These are phyloP conservation scores for Mesembryanthemum crystallinum DNA, from an alignment of 148 eudicot genomes.

Conservation along the genomic window DNA sequence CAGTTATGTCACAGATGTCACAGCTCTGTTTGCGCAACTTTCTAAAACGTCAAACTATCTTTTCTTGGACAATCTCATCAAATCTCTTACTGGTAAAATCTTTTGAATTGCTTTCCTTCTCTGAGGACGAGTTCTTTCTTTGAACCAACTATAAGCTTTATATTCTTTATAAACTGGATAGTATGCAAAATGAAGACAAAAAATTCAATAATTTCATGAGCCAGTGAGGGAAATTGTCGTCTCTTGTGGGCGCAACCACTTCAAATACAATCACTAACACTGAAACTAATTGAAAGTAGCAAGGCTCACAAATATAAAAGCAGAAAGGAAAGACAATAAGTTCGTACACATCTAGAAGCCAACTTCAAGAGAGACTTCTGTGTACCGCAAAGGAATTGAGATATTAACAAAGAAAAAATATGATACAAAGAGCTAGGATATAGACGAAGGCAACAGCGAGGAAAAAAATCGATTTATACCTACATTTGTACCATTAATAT, in stretches of 20 bases:
- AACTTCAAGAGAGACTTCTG: neutral
- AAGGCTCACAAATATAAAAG: neutral
- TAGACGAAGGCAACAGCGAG: neutral
- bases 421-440: neutral
- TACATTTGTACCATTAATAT: neutral
- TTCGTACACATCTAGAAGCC: neutral
- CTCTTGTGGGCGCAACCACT: neutral
- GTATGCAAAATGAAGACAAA: conserved; percentile 40
- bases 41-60: conserved; percentile 56
- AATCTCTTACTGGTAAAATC: conserved; percentile 43
- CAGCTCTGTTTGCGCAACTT: conserved; percentile 54
- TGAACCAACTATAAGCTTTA: conserved; percentile 81
- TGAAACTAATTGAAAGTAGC: neutral
- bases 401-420: neutral
- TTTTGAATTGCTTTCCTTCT: conserved; percentile 47
- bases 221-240: neutral
- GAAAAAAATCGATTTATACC: neutral
- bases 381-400: neutral
- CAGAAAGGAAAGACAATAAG: neutral
- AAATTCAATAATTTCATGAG: conserved; percentile 28
- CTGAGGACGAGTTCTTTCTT: conserved; percentile 60
- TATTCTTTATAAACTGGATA: conserved; percentile 83
- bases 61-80: conserved; percentile 52
- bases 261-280: neutral
- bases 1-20: conserved; percentile 54